Evolutionary conservation across 73 alveolate species (phyloP).

Genomic region (Stentor coeruleus): DNA sequence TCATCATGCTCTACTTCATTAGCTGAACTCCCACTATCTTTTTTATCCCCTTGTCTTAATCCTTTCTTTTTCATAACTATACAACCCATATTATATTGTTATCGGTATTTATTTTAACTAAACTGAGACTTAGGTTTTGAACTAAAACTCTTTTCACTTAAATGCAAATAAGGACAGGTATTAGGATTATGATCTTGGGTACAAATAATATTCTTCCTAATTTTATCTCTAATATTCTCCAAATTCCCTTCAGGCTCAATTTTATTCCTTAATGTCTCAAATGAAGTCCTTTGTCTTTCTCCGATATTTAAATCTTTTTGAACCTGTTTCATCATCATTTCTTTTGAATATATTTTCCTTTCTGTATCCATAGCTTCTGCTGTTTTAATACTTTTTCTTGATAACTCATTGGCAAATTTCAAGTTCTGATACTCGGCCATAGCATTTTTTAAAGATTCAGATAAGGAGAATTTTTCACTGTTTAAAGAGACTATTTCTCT

Average conservation of each 20-base stretch:
- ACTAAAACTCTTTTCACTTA: neutral
- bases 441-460: neutral
- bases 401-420: neutral
- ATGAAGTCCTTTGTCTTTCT: neutral
- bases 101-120: neutral
- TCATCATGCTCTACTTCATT: no score
- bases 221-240: neutral
- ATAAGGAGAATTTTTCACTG: neutral
- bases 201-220: neutral
- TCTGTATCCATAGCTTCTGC: no score
- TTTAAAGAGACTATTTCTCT: neutral
- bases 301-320: neutral
- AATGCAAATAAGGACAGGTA: constrained; percentile 3
- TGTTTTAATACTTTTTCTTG: neutral
- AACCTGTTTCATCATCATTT: neutral
- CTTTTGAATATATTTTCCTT: neutral
- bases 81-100: no score
- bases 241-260: no score
- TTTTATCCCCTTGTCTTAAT: no score
- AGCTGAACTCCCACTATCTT: no score
- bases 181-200: neutral
- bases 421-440: neutral
- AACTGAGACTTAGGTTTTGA: neutral
- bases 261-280: no score
- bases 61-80: no score